Evolutionary conservation across 2,329 filamentous ascomycete species (phyloP), one percentile per base, ranked within the genome.

Genomic region (Ustulina deusta): DNA sequence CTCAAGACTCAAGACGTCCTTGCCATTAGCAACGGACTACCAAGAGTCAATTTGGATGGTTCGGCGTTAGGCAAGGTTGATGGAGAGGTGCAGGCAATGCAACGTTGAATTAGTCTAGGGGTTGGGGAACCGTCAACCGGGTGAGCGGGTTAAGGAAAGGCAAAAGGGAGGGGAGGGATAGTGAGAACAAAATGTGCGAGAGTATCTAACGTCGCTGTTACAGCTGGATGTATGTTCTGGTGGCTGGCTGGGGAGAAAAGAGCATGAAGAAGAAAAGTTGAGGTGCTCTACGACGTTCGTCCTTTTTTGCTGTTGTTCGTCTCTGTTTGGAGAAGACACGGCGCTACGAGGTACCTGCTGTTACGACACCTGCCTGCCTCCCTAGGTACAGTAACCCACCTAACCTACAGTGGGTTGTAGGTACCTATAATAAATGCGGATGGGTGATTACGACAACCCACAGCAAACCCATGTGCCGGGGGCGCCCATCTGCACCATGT

Each of bases 81-180:
- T 54, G 42, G 9, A 61, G 38, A 51, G 25, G 46, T 65, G 58
- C 62, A 70, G 65, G 59, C 61, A 56, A 70, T 71, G 70, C 68
- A 65, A 71, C 68, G 68, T 58, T 56, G 58, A n/a, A 22, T 44
- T 51, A 60, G 57, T 61, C 56, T 52, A 42, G 44, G 48, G 49
- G 49, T 32, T 52, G 27, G 49, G 13, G 15, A 34, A 52, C 48
- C 22, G 52, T 61, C 44, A 44, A 44, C 36, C 44, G 61, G 63
- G 52, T 46, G 60, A 60, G 56, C 36, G 32, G 55, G 54, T 52
- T 20, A 17, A 56, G 15, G 55, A 46, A 49, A 46, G 57, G 49
- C 57, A 34, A 52, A 42, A 52, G 48, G 54, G 29, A 34, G 58
- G 42, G 56, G 29, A 51, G 25, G n/a, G 22, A 40, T 15, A 52